Conservation (phyloP, 75 land plant genomes). For the Pinus tabuliformis region DNA sequence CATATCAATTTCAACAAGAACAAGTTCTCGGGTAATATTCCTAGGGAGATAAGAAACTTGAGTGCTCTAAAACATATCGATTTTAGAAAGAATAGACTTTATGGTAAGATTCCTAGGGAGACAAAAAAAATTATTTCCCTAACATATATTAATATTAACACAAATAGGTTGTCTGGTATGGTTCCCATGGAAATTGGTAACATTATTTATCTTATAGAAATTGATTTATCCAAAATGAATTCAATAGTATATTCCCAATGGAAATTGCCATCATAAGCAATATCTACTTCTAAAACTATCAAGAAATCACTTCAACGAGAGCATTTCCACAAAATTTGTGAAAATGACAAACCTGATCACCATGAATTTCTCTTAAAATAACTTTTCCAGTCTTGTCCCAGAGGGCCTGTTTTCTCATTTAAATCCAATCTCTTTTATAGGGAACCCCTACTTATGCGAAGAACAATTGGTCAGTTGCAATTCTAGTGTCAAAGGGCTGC, state of each 20-base stretch:
- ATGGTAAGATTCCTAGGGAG: no score
- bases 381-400: constrained; percentile 35
- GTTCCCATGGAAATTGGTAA: constrained; percentile 27
- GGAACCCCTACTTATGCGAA: constrained; percentile 43
- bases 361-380: constrained; percentile 44
- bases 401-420: background rate
- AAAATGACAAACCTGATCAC: constrained; percentile 14
- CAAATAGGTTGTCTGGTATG: no score
- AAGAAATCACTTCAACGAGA: constrained; percentile 20
- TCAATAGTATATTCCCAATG: constrained; percentile 25
- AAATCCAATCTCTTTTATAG: constrained; percentile 25
- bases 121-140: no score
- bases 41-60: no score
- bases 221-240: constrained; percentile 27
- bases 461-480: constrained; percentile 6
- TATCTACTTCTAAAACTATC: constrained; percentile 27
- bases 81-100: no score
- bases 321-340: constrained; percentile 21
- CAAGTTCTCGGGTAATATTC: no score
- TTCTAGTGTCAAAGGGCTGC: no score
- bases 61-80: no score
- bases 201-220: constrained; percentile 3
- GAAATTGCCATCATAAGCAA: constrained; percentile 11
- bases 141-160: no score
- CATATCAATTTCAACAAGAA: no score